Conservation (phyloP, 169 alveolate genomes). For the Neospora caninum region DNA sequence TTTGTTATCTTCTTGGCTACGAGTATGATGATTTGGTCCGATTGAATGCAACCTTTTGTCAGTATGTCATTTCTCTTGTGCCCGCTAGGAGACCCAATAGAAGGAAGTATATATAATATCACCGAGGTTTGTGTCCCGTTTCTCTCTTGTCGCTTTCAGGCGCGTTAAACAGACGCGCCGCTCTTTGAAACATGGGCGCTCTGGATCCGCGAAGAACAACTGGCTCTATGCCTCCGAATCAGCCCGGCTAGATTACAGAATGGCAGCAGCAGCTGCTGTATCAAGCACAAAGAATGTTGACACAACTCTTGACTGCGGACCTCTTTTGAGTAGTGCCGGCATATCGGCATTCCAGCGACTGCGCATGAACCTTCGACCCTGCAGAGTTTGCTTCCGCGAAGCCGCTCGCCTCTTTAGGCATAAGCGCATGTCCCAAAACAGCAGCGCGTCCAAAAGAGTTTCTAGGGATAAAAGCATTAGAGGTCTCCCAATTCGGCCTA, state of each 20-base stretch:
- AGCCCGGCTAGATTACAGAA: not conserved
- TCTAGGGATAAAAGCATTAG: no score
- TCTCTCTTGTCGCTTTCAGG: not conserved
- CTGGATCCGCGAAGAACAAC: not conserved
- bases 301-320: not conserved
- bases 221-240: not conserved
- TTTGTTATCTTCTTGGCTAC: no score
- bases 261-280: not conserved
- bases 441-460: no score
- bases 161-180: not conserved
- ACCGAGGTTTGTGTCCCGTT: not conserved
- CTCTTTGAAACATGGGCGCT: not conserved
- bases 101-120: not conserved
- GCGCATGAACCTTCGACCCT: not conserved
- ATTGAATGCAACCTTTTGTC: no score
- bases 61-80: no score
- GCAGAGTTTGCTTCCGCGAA: conserved; percentile 19
- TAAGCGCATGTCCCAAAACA: no score
- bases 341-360: not conserved
- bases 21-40: no score
- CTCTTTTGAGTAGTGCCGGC: not conserved
- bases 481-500: no score
- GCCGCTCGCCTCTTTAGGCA: not conserved
- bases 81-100: no score
- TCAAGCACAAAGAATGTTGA: not conserved